These are phyloP conservation scores for Eudorina sp. DNA, from an alignment of 139 green algal genomes.

Conservation along the genomic window DNA sequence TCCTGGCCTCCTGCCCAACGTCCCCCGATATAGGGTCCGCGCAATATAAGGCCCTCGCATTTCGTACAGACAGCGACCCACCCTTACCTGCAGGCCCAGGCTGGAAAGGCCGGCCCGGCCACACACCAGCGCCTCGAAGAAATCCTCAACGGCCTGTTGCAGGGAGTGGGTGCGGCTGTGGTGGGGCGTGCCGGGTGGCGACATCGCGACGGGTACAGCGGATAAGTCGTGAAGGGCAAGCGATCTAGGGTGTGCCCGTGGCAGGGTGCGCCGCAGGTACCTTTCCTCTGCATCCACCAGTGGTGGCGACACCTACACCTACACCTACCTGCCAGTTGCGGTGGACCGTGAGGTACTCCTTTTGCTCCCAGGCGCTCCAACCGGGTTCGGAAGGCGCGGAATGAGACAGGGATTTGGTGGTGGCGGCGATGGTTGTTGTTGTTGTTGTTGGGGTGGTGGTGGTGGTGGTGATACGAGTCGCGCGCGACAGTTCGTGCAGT, in stretches of 20 bases:
- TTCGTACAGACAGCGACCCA: too few relatives aligned
- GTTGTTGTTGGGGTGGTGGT: neutral
- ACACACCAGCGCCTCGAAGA: neutral
- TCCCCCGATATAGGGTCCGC: too few relatives aligned
- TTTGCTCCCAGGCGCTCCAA: conserved; percentile 11
- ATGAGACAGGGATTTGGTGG: neutral
- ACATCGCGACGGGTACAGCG: too few relatives aligned
- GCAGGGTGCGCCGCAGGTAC: too few relatives aligned
- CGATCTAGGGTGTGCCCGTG: too few relatives aligned
- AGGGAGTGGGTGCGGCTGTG: neutral
- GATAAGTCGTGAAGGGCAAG: too few relatives aligned
- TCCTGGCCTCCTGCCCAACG: too few relatives aligned
- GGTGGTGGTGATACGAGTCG: neutral
- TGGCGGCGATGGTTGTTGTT: neutral
- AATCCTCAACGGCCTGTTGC: conserved; percentile 9
- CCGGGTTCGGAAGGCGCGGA: too few relatives aligned
- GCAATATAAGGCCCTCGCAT: too few relatives aligned
- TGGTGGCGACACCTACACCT: too few relatives aligned
- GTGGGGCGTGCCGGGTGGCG: neutral
- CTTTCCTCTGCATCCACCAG: too few relatives aligned
- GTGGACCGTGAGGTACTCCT: neutral
- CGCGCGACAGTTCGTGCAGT: too few relatives aligned
- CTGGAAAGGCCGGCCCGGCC: neutral
- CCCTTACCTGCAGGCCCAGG: conserved; percentile 11
- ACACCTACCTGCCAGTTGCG: conserved; percentile 25